Base-by-base conservation (phyloP, 306 rosid species). In the Crataegus laevigata region DNA sequence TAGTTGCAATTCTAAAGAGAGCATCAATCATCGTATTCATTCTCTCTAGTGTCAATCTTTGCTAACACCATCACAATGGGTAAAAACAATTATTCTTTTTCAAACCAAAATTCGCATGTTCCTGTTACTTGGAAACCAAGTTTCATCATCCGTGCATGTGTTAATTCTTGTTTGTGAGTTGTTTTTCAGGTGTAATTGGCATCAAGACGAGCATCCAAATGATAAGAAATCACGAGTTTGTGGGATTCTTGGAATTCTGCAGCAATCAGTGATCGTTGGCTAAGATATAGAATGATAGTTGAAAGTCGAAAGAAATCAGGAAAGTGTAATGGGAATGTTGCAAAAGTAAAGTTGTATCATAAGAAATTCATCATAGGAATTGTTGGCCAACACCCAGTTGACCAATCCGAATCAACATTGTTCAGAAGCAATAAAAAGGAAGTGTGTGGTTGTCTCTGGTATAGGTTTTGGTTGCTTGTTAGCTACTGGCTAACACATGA, bases 61-160 rank as follows among this genome's bases (percentile, higher is more conserved):
- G 94, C 89, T 1, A 94, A 94, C 28, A 97, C 97, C 62, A 74
- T 94, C 82, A 91, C 96, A 28, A 90, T 94, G 97, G 98, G 98
- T 88, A 85, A 68, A 80, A 36, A 50, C 63, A 57, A 30, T 42
- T 73, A 59, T 25, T 5, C 40, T 58, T 60, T 13, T 60, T 59
- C 11, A 0, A 11, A 3, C 34, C 74, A 38, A 13, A 66, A 76
- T 5, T 66, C 52, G 4, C 34, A 11, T 8, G 32, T 45, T 65
- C 21, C 11, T 8, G 63, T 17, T 67, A 2, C 55, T 17, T 12
- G 0, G 5, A 19, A 22, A 32, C 45, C 28, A 38, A 2, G 1
- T 57, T 26, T 32, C 11, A 7, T 13, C n/a, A 29, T 19, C 18
- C 17, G 4, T 15, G 24, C 11, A 13, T 40, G 52, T 11, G 8